Base-by-base conservation (phyloP, 169 alveolate species). In the Besnoitia besnoiti region DNA sequence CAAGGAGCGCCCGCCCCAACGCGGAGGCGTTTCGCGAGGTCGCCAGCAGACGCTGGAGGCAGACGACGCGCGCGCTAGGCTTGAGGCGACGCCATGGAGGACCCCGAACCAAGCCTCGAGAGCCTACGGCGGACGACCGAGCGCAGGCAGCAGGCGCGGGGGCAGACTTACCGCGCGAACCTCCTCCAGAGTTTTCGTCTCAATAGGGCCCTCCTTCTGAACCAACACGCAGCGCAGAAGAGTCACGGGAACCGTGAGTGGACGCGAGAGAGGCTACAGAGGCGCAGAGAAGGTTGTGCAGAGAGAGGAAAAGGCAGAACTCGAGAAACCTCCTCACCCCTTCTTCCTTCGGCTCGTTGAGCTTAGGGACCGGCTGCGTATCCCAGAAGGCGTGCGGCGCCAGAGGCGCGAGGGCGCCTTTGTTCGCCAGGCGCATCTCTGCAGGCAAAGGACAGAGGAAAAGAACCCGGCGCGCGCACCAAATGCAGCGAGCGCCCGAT, bases 131-230 rank as follows among this genome's bases (percentile, higher is more conserved):
- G n/a, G n/a, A n/a, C n/a, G n/a, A n/a, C n/a, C n/a, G n/a, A n/a
- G n/a, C n/a, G n/a, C n/a, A n/a, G n/a, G n/a, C n/a, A n/a, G n/a
- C n/a, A n/a, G n/a, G n/a, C n/a, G n/a, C n/a, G n/a, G n/a, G n/a
- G n/a, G 80, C 33, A 67, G 61, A n/a, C 30, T 4, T 42, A 90
- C 93, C 90, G 76, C 37, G 19, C 89, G 42, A 8, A 91, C 94
- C 24, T 91, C 91, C 4, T 80, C 92, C 30, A 91, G 79, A 7
- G 91, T 91, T 50, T 91, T 91, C 39, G 91, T 35, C 46, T 91
- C 94, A 40, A 91, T 91, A 3, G 94, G 94, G 33, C 94, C 94
- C 27, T 90, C 93, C 39, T 50, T 85, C 93, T 89, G 93, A 30
- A 50, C 0, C 14, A 49, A 10, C 2, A 24, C 40, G 27, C 47